Conservation (phyloP, 2,329 filamentous ascomycete genomes). For the Aspergillus sp. region DNA sequence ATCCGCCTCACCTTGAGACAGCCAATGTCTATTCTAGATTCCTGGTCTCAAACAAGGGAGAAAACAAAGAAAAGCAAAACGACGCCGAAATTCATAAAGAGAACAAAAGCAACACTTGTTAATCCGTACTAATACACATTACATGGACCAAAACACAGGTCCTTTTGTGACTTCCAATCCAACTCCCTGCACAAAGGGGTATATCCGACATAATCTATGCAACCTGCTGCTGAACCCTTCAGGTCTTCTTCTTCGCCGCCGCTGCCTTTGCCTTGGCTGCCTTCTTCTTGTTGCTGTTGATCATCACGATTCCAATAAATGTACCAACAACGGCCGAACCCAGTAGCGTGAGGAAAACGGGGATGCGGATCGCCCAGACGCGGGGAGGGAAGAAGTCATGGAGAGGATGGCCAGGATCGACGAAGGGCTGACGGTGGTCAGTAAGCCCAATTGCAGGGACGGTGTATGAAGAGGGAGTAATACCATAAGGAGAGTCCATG, state of each 20-base stretch:
- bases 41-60: not conserved
- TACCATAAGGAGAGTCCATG: slow-evolving; percentile 98
- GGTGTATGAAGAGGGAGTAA: not conserved
- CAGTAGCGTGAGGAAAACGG: slow-evolving; percentile 89
- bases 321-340: slow-evolving; percentile 90
- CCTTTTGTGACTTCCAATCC: not conserved
- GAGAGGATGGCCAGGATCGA: slow-evolving; percentile 87
- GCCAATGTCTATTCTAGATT: not conserved
- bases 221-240: not conserved
- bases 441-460: not conserved
- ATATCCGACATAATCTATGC: not conserved
- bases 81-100: not conserved
- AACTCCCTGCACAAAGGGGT: not conserved
- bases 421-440: slow-evolving; percentile 66
- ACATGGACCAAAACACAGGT: not conserved
- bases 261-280: slow-evolving; percentile 84
- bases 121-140: too few species aligned
- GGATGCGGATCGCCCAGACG: slow-evolving; percentile 97
- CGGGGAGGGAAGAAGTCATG: slow-evolving; percentile 94
- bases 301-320: slow-evolving; percentile 96
- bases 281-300: slow-evolving; percentile 97
- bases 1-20: not conserved
- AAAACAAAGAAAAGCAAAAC: not conserved
- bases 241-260: slow-evolving; percentile 67
- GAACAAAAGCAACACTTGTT: too few species aligned